Evolutionary conservation across 495 filamentous ascomycete genomes (phyloP).

Genomic region (Tuber calosporum): DNA sequence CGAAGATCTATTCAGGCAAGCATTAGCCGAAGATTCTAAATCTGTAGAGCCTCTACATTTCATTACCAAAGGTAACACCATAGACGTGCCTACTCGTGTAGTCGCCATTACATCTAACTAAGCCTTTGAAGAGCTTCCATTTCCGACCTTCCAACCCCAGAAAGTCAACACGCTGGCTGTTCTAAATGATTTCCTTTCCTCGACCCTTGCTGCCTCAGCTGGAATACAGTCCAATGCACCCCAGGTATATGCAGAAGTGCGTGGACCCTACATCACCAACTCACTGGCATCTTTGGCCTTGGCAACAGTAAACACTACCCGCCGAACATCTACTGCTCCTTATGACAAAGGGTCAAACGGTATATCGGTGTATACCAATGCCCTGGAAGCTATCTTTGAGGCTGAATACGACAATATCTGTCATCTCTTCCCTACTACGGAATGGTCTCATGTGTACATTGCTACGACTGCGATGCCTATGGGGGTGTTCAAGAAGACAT

Average conservation of each 20-base stretch:
- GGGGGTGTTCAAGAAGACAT: constrained; percentile 71
- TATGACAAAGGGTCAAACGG: constrained; percentile 90
- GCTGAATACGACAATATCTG: constrained; percentile 85
- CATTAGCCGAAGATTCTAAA: constrained; percentile 63
- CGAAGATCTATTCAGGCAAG: constrained; percentile 70
- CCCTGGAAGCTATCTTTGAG: constrained; percentile 74
- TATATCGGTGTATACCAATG: constrained; percentile 80
- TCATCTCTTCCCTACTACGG: constrained; percentile 71
- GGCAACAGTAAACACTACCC: constrained; percentile 70
- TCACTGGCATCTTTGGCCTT: constrained; percentile 76
- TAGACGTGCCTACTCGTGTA: neutral
- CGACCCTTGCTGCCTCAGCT: constrained; percentile 49
- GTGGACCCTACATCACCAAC: constrained; percentile 73
- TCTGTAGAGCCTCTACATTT: constrained; percentile 85
- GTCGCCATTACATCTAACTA: constrained; percentile 1
- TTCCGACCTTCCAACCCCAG: constrained; percentile 56
- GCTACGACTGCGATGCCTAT: constrained; percentile 69
- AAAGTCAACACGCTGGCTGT: constrained; percentile 53
- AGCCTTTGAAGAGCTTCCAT: constrained; percentile 53
- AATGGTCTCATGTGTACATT: constrained; percentile 70
- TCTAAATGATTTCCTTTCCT: constrained; percentile 54
- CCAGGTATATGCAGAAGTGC: constrained; percentile 73
- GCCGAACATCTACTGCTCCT: constrained; percentile 58
- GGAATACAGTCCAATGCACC: constrained; percentile 52
- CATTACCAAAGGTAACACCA: constrained; percentile 69